Evolutionary conservation across 2,329 filamentous ascomycete genomes (phyloP).

Genomic region (Colletotrichum sp.): DNA sequence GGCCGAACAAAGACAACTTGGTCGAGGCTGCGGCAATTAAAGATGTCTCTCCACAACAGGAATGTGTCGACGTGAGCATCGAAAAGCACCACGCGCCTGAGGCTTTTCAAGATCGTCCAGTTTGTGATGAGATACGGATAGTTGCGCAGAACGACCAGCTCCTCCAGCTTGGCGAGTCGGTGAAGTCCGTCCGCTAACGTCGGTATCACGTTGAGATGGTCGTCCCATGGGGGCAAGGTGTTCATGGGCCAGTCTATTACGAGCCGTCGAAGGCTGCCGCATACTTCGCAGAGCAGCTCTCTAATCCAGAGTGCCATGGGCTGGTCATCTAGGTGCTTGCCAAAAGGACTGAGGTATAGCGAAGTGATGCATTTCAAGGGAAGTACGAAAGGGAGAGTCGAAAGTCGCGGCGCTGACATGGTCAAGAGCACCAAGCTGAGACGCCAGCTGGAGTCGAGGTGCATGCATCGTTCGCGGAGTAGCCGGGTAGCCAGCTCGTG

Average conservation of each 20-base stretch:
- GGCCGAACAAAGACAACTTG: constrained; percentile 47
- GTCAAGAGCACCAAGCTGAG: constrained; percentile 37
- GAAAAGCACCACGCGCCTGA: constrained; percentile 48
- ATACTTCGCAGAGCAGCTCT: constrained; percentile 46
- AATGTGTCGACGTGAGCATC: constrained; percentile 40
- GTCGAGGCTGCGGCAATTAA: constrained; percentile 38
- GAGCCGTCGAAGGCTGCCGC: constrained; percentile 45
- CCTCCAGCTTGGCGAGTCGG: constrained; percentile 46
- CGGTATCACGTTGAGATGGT: constrained; percentile 42
- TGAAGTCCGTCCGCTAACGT: constrained; percentile 50
- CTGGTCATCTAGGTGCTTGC: constrained; percentile 39
- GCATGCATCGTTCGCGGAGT: constrained; percentile 50
- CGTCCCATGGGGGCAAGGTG: constrained; percentile 44
- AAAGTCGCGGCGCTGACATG: constrained; percentile 24
- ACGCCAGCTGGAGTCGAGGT: constrained; percentile 43
- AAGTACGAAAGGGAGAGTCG: constrained; percentile 2
- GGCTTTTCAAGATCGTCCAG: not conserved
- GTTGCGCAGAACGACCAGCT: constrained; percentile 52
- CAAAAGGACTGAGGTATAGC: constrained; percentile 47
- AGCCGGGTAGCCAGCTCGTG: constrained; percentile 43
- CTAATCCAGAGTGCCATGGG: constrained; percentile 43
- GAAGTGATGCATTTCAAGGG: constrained; percentile 39
- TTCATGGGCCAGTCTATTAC: constrained; percentile 54
- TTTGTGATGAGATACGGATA: constrained; percentile 34
- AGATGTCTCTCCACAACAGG: constrained; percentile 43